Base-by-base conservation (phyloP, 148 eudicot species). In the Vaccinium vitisidaea region DNA sequence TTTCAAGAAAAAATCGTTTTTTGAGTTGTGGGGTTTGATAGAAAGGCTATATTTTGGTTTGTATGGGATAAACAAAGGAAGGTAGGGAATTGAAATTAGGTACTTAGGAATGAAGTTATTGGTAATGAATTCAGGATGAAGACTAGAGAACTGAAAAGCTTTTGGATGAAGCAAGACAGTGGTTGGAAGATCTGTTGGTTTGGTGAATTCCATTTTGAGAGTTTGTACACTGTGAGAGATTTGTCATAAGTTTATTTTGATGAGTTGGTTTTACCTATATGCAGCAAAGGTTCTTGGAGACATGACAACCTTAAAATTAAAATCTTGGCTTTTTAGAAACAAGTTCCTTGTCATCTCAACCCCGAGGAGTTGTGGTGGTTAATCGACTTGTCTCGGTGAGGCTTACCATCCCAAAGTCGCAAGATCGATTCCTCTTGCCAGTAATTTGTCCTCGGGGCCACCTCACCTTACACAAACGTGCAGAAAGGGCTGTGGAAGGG, bases 161-260 rank as follows among this genome's bases (percentile, higher is more conserved):
- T 90, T 82, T 50, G 82, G 56, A 86, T 84, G 87, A 88, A 86
- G 90, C 90, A 79, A 88, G n/a, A 58, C 8, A 14, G 76, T 75
- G 79, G 83, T 77, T 86, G 88, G 88, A 83, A 83, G 82, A 84
- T 81, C 87, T 54, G 61, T 71, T 15, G 49, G 79, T 82, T 87
- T 82, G 87, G 86, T 88, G 79, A 55, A 48, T 70, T 39, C 6
- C 11, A 43, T 16, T 46, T 82, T 67, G 55, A 39, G 75, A 50
- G 81, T 67, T 12, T 3, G 43, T 67, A 3, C 10, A 63, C 10
- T n/a, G n/a, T 54, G 43, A 30, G 30, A n/a, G 21, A 54, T 9
- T 43, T 55, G n/a, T 79, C 65, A 53, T 55, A 53, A 53, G 56
- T 25, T 74, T 12, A 8, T 10, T 11, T 14, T n/a, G 75, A 27